Percentiles rank a stretch among this genome's conserved stretches.
phyloP scores from a whole-genome alignment of 2,329 filamentous ascomycete species.

The Triangularia verruculosa region DNA sequence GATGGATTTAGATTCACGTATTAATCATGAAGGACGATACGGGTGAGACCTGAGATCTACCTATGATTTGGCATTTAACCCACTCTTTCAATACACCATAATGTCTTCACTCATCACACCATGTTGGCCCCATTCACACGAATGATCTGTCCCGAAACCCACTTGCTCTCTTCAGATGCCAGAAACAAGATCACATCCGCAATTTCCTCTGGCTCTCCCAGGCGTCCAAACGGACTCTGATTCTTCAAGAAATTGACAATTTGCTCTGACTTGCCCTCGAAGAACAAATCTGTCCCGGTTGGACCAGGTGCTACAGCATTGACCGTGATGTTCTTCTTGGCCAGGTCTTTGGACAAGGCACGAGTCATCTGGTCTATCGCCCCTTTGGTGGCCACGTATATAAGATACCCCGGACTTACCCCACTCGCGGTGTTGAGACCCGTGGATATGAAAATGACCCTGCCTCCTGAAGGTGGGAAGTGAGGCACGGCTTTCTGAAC shows the following conservation, averaged over 20 bases:
- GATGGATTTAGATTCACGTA: conserved; percentile 24
- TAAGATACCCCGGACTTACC: conserved; percentile 44
- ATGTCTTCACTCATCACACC: conserved; percentile 8
- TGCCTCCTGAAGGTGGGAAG: conserved; percentile 41
- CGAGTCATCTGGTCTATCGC: conserved; percentile 59
- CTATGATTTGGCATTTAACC: neutral
- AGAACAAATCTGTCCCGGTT: conserved; percentile 55
- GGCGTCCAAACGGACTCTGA: conserved; percentile 42
- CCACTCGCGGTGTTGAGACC: conserved; percentile 35
- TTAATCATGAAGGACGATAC: neutral
- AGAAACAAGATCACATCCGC: conserved; percentile 46
- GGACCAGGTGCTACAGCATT: conserved; percentile 44
- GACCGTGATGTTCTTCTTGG: conserved; percentile 46
- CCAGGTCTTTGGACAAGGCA: conserved; percentile 54
- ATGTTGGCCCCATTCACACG: conserved; percentile 41
- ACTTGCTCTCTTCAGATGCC: conserved; percentile 35
- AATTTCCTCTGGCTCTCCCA: conserved; percentile 50
- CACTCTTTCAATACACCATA: neutral
- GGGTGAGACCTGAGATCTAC: neutral
- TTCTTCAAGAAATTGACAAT: conserved; percentile 41
- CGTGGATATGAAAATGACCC: conserved; percentile 53
- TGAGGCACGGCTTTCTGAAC: conserved; percentile 50
- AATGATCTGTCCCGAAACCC: conserved; percentile 48
- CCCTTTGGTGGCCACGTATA: conserved; percentile 57
- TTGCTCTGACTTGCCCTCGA: conserved; percentile 46